Evolutionary conservation across 441 rosid genomes (phyloP), one percentile per base, ranked within the genome.

Genomic region (Adansonia rubrostipa): DNA sequence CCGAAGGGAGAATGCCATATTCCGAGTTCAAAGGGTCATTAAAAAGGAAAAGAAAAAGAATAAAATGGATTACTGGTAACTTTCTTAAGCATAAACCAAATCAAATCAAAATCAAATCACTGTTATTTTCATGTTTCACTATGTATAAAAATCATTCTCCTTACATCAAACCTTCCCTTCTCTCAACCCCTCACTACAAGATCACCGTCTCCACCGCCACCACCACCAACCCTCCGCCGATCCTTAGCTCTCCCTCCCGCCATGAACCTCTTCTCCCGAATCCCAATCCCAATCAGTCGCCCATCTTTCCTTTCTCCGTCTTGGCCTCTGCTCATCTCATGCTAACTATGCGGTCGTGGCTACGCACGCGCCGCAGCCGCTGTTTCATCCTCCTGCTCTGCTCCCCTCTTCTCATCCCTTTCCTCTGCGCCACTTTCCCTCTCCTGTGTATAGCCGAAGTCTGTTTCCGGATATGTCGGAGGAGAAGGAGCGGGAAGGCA

Each of bases 321-420:
- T 68, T 13, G 45, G 66, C 79, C 6, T 80, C 80, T 2, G 73
- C 64, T 33, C 76, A 47, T 74, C 82, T 86, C 78, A 84, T 88
- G 88, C 60, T 90, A 85, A 86, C 89, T 79, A 64, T 71, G 62
- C 63, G 76, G 15, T 72, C 88, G 28, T 89, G 88, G 88, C 79
- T 88, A 48, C 85, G 87, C 57, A 81, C 81, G 28, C 87, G 89
- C 74, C 79, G 92, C 76, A 81, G 88, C 83, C 91, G 92, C 10
- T 81, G 73, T 71, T 3, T 88, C 28, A 78, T 89, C 71, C 86
- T 91, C 74, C 70, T 89, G 45, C 78, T 92, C 58, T 89, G 91
- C 65, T 91, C 92, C 9, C 97, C 97, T 8, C 63, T 92, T 71
- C 85, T 92, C 62, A 60, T 91, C 40, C 90, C 93, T 9, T 72